These are phyloP conservation scores for Adansonia rubrostipa DNA, from an alignment of 441 rosid species.

Conservation along the genomic window DNA sequence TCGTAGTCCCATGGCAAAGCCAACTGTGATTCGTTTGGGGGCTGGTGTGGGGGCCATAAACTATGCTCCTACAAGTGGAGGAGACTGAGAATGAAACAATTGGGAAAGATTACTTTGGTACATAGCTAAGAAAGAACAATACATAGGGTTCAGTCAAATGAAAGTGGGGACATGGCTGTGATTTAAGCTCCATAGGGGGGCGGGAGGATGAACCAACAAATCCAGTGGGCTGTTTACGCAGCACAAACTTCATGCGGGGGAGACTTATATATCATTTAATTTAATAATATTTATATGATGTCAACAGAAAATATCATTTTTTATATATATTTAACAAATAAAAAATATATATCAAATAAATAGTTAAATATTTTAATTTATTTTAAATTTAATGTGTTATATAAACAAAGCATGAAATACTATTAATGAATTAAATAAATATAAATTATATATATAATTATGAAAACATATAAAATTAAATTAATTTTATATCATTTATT, in stretches of 20 bases:
- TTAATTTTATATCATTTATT: too few relatives aligned
- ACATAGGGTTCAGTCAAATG: not conserved
- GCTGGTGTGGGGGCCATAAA: not conserved
- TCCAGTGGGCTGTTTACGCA: not conserved
- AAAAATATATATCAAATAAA: too few relatives aligned
- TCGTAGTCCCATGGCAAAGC: conserved; percentile 6
- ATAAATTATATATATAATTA: too few relatives aligned
- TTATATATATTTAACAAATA: too few relatives aligned
- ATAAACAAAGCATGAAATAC: too few relatives aligned
- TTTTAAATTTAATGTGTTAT: too few relatives aligned
- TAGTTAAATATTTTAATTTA: too few relatives aligned
- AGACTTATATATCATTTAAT: not conserved
- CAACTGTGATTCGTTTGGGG: not conserved
- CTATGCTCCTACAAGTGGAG: not conserved
- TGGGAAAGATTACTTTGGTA: not conserved
- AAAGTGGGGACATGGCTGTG: not conserved
- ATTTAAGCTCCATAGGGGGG: not conserved
- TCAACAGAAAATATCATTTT: not conserved
- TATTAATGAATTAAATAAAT: too few relatives aligned
- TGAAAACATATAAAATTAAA: too few relatives aligned
- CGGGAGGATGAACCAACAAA: not conserved
- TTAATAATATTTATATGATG: too few relatives aligned
- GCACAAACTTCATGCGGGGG: not conserved
- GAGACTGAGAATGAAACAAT: not conserved
- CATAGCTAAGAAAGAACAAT: not conserved